Evolutionary conservation across 2,329 filamentous ascomycete species (phyloP).

Genomic region (Phaeomoniella chlamydospora): DNA sequence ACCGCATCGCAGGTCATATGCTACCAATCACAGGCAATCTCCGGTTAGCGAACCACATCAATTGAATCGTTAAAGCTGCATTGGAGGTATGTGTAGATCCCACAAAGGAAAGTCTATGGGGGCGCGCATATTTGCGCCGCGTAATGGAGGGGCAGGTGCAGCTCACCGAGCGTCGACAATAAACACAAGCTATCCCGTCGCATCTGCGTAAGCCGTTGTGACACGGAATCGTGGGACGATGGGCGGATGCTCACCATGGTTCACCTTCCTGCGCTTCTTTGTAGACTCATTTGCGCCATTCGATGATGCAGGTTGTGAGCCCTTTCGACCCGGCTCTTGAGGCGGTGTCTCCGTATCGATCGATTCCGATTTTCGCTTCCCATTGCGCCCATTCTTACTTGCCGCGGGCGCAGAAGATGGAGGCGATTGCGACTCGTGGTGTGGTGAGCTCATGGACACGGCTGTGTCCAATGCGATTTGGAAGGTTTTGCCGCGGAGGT

Average conservation of each 20-base stretch:
- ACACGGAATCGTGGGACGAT: slow-evolving; percentile 5
- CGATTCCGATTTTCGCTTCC: neutral
- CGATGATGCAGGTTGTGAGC: neutral
- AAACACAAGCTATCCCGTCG: slow-evolving; percentile 62
- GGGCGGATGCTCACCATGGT: slow-evolving; percentile 54
- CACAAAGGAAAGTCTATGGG: too few relatives aligned
- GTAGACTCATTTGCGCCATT: slow-evolving; percentile 39
- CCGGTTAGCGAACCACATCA: slow-evolving; percentile 29
- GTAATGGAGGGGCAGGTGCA: slow-evolving; percentile 15
- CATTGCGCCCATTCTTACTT: neutral
- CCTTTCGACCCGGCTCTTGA: neutral
- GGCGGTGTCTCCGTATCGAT: neutral
- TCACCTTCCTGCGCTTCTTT: slow-evolving; percentile 79
- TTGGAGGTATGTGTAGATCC: slow-evolving; percentile 7
- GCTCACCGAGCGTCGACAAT: slow-evolving; percentile 83
- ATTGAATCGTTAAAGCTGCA: too few relatives aligned
- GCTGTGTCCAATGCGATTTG: neutral
- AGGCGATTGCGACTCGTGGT: neutral
- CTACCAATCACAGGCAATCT: slow-evolving; percentile 36
- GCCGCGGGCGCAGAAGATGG: neutral
- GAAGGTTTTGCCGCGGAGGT: neutral
- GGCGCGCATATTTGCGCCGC: slow-evolving; percentile 10
- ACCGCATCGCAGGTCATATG: slow-evolving; percentile 90
- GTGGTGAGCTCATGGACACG: neutral
- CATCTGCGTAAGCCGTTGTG: slow-evolving; percentile 13